Conservation (phyloP, 129 eudicot species). For the Flaveria ramosissima region DNA sequence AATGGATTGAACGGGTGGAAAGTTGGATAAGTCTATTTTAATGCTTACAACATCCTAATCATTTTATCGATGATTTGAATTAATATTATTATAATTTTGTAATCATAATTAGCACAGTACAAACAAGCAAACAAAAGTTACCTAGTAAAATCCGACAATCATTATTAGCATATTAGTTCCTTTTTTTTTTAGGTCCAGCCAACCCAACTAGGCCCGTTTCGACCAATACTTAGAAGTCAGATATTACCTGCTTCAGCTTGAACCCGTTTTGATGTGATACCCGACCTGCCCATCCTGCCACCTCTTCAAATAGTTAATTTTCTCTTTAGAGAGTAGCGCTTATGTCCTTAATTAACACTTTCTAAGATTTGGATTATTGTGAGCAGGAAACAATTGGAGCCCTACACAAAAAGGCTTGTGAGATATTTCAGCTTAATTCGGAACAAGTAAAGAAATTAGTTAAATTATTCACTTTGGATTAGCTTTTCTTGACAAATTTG, state of each 20-base stretch:
- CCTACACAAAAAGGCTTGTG: slow-evolving; percentile 76
- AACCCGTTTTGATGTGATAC: not conserved
- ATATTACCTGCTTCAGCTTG: not conserved
- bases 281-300: not conserved
- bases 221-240: not conserved
- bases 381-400: slow-evolving; percentile 86
- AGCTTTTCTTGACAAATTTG: slow-evolving; percentile 4
- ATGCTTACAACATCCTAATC: not conserved
- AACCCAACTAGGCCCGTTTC: not conserved
- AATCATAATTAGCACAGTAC: not conserved
- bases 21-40: slow-evolving; percentile 1
- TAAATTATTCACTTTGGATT: slow-evolving; percentile 6
- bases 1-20: not conserved
- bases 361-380: slow-evolving; percentile 18
- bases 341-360: not conserved
- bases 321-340: not conserved
- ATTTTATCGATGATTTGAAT: not conserved
- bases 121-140: too few relatives aligned
- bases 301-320: not conserved
- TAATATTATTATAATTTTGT: not conserved
- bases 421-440: slow-evolving; percentile 66
- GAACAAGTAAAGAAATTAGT: slow-evolving; percentile 62
- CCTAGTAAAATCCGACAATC: not conserved
- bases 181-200: not conserved
- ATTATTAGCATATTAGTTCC: not conserved